Conservation (phyloP, 2,329 filamentous ascomycete genomes). For the Aspergillus eucalypticola region DNA sequence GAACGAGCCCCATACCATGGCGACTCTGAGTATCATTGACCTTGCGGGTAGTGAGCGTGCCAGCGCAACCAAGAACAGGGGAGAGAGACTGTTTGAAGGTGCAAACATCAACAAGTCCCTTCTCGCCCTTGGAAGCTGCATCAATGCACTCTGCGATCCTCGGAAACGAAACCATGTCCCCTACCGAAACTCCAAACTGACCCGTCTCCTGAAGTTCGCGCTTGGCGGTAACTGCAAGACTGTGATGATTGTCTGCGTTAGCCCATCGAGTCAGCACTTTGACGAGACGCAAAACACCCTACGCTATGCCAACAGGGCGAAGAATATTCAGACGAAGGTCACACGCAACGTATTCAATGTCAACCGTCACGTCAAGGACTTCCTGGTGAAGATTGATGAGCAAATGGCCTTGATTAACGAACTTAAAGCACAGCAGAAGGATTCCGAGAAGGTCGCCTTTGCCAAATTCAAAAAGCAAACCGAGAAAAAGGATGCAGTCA, state of each 20-base stretch:
- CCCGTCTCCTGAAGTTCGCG: constrained; percentile 91
- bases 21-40: constrained; percentile 97
- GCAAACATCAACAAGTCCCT: constrained; percentile 99
- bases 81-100: constrained; percentile 85
- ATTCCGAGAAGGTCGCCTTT: constrained; percentile 78
- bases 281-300: constrained; percentile 98
- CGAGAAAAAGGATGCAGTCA: constrained; percentile 75
- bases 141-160: constrained; percentile 94
- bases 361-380: constrained; percentile 98
- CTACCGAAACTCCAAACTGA: constrained; percentile 97
- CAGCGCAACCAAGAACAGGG: constrained; percentile 93
- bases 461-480: constrained; percentile 87
- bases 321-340: constrained; percentile 99
- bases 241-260: constrained; percentile 99
- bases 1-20: constrained; percentile 96
- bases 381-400: constrained; percentile 98
- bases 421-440: constrained; percentile 87
- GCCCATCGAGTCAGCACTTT: constrained; percentile 92
- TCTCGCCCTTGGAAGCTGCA: constrained; percentile 90
- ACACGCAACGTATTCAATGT: constrained; percentile 99
- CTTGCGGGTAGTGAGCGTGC: constrained; percentile 93
- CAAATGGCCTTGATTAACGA: constrained; percentile 97
- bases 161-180: constrained; percentile 91
- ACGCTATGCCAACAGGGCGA: constrained; percentile 94
- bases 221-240: constrained; percentile 97